phyloP scores from a whole-genome alignment of 306 rosid species.

The Betula pendula region DNA sequence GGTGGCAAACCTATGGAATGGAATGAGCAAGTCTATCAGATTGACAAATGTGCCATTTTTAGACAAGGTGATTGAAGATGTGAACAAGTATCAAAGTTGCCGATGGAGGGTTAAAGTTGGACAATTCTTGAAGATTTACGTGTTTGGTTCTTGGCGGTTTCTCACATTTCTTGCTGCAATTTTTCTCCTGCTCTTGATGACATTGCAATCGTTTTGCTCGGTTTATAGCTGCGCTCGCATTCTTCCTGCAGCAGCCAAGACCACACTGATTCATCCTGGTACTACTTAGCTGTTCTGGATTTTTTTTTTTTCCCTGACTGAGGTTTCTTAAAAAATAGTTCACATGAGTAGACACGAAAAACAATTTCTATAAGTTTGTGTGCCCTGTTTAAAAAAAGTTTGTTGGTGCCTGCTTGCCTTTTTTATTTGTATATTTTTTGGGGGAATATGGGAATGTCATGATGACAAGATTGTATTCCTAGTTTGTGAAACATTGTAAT shows the following conservation, averaged over 20 bases:
- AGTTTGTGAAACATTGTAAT: not conserved
- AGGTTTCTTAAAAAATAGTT: too few relatives aligned
- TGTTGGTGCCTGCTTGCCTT: not conserved
- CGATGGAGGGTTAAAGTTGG: constrained; percentile 56
- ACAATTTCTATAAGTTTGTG: not conserved
- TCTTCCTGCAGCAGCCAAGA: constrained; percentile 4
- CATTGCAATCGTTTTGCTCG: constrained; percentile 42
- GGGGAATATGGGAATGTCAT: not conserved
- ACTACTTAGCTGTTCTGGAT: too few relatives aligned
- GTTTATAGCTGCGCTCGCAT: constrained; percentile 34
- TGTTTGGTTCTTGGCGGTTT: constrained; percentile 64
- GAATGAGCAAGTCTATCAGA: constrained; percentile 68
- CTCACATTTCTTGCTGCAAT: constrained; percentile 58
- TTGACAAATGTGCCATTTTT: constrained; percentile 60
- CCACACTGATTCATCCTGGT: not conserved
- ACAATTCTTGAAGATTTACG: constrained; percentile 47
- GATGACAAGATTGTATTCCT: not conserved
- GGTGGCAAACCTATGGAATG: constrained; percentile 63
- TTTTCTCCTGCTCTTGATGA: constrained; percentile 51
- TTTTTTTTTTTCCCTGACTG: too few relatives aligned
- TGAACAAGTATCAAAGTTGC: constrained; percentile 57
- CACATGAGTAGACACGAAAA: too few relatives aligned
- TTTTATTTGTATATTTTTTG: not conserved
- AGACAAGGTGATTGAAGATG: constrained; percentile 76
- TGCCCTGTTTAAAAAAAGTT: not conserved